phyloP scores from a whole-genome alignment of 106 monocot species.

The Chionographis japonica region DNA sequence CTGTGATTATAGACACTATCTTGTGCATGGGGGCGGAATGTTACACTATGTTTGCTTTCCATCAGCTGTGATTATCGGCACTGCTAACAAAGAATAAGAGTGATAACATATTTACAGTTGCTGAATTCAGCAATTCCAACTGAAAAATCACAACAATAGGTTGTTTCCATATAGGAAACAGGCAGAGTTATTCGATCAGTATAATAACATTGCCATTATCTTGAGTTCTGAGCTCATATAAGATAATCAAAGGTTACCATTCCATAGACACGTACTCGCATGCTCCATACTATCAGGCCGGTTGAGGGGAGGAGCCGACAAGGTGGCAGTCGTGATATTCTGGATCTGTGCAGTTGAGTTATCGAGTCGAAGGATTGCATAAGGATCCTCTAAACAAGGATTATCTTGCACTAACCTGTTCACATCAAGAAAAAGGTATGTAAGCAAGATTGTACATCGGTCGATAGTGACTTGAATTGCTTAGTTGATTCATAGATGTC shows the following conservation, averaged over 20 bases:
- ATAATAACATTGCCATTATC: too few relatives aligned
- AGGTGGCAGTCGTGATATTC: background rate
- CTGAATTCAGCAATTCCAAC: slow-evolving; percentile 4
- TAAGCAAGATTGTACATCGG: background rate
- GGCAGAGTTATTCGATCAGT: too few relatives aligned
- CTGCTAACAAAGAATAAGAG: too few relatives aligned
- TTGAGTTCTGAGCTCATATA: slow-evolving; percentile 1
- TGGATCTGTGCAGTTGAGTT: background rate
- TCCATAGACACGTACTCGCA: background rate
- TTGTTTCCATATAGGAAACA: too few relatives aligned
- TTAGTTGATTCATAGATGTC: background rate
- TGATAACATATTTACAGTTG: slow-evolving; percentile 4
- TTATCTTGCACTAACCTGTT: slow-evolving; percentile 19
- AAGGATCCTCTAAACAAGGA: background rate
- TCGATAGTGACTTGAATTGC: slow-evolving; percentile 16
- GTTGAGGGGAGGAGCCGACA: background rate
- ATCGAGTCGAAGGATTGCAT: background rate
- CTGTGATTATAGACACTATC: too few relatives aligned
- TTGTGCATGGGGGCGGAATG: too few relatives aligned
- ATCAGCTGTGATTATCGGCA: too few relatives aligned
- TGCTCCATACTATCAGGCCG: background rate
- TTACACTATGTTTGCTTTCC: too few relatives aligned
- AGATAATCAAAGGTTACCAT: background rate
- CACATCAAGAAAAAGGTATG: slow-evolving; percentile 8
- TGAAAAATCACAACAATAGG: too few relatives aligned